Evolutionary conservation across 2,329 filamentous ascomycete species (phyloP).

Genomic region (Zymoseptoria tritici): DNA sequence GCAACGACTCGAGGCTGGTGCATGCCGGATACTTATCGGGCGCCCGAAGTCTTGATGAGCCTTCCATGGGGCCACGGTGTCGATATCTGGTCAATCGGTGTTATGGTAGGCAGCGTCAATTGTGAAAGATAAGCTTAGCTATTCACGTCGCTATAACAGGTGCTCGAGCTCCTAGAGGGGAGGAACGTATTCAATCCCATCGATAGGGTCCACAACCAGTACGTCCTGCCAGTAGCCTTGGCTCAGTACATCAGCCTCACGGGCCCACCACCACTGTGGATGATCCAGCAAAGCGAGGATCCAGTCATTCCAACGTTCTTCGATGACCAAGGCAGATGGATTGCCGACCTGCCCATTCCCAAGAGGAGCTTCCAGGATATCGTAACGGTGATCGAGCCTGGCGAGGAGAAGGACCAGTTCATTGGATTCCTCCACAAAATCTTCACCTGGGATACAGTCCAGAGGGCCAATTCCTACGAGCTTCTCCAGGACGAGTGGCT

Average conservation of each 20-base stretch:
- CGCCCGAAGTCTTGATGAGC: conserved; percentile 1
- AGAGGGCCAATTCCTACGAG: conserved; percentile 14
- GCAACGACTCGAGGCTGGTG: neutral
- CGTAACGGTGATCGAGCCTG: neutral
- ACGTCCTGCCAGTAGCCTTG: conserved; percentile 23
- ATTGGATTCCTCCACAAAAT: conserved; percentile 24
- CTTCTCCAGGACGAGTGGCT: conserved; percentile 19
- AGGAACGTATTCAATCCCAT: conserved; percentile 24
- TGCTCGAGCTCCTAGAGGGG: conserved; percentile 25
- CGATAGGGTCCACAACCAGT: conserved; percentile 19
- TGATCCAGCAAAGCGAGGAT: conserved; percentile 1
- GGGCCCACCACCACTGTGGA: conserved; percentile 2
- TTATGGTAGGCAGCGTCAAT: neutral
- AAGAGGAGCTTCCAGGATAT: neutral
- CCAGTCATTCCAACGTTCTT: neutral
- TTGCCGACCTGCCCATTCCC: neutral
- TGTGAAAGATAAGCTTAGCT: too few relatives aligned
- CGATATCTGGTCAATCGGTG: conserved; percentile 1
- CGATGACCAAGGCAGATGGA: conserved; percentile 1
- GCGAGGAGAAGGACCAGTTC: conserved; percentile 10
- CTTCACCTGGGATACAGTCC: conserved; percentile 21
- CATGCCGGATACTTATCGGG: conserved; percentile 1
- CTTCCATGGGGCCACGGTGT: neutral
- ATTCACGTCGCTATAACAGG: conserved; percentile 7
- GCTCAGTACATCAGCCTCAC: conserved; percentile 22